These are phyloP conservation scores for Tausonia pullulans DNA, from an alignment of 1,284 basidiomycete genomes.

Conservation along the genomic window DNA sequence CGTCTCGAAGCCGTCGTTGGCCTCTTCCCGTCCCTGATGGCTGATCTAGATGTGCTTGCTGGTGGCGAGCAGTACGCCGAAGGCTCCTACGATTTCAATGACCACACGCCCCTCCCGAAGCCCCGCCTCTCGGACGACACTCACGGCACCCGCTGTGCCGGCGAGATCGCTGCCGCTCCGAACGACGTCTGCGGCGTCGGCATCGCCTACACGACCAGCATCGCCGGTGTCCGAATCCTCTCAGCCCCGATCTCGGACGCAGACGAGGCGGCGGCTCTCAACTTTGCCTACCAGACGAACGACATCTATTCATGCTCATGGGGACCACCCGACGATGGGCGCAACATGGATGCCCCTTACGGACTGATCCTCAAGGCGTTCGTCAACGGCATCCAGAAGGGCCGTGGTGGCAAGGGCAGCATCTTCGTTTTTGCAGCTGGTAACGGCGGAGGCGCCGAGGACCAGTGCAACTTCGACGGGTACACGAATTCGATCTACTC, in stretches of 20 bases:
- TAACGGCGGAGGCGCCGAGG: slow-evolving; percentile 80
- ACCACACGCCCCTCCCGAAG: slow-evolving; percentile 75
- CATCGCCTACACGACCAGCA: slow-evolving; percentile 80
- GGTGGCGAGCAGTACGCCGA: slow-evolving; percentile 53
- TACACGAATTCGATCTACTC: slow-evolving; percentile 98
- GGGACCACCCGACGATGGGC: slow-evolving; percentile 94
- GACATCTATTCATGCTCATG: slow-evolving; percentile 94
- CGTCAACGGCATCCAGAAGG: slow-evolving; percentile 86
- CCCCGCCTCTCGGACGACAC: slow-evolving; percentile 85
- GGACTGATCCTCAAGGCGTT: slow-evolving; percentile 90
- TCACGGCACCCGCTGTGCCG: slow-evolving; percentile 96
- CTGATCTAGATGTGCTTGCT: background rate
- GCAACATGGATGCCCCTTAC: slow-evolving; percentile 87
- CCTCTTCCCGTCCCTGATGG: background rate
- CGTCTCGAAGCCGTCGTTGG: background rate
- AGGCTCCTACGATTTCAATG: slow-evolving; percentile 95
- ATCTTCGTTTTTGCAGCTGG: slow-evolving; percentile 97
- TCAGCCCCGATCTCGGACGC: slow-evolving; percentile 94
- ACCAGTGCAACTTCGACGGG: slow-evolving; percentile 99
- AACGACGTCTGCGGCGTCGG: slow-evolving; percentile 94
- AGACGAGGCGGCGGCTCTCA: slow-evolving; percentile 94
- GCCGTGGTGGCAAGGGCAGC: slow-evolving; percentile 79
- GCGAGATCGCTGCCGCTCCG: slow-evolving; percentile 93
- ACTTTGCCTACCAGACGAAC: slow-evolving; percentile 83
- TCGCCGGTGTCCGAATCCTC: slow-evolving; percentile 89